Evolutionary conservation across 1,284 basidiomycete genomes (phyloP), one percentile per base, ranked within the genome.

Genomic region (Mycocalia duriaeana): DNA sequence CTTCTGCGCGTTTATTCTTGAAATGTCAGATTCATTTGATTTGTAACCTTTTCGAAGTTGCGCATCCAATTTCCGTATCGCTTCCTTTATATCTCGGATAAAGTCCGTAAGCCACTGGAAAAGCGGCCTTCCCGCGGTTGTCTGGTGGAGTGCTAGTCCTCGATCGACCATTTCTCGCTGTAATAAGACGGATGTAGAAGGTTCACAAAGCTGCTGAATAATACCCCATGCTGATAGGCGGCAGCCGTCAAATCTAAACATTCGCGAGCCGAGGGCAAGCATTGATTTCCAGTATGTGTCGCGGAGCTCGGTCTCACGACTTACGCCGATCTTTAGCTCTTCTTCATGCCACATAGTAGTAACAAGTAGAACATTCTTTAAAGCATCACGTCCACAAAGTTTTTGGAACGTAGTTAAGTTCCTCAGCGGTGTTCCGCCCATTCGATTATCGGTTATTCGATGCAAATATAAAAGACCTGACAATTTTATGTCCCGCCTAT

Each of bases 381-480:
- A 28, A 19, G 48, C 47, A 20, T 36, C 40, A 7, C 54, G 38
- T 3, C 57, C 57, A 26, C 57, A 57, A 11, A 57, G 35, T 2
- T 51, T 46, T 24, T 47, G 43, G 25, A 59, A 56, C 26, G 53
- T 50, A 4, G 44, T 28, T 13, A 57, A 44, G 25, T 55, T 51
- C 35, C 42, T 48, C 5, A 36, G 28, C 5, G 54, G 39, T 19
- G 50, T 47, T 28, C 51, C 52, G 2, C 34, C 20, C 45, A 58
- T 54, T 14, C 57, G 50, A 35, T 52, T 50, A 24, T 51, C 48
- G 7, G 57, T 47, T 8, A 58, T 58, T 6, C 51, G 48, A 43
- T 57, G 55, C 11, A 58, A 35, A 37, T 50, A 58, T 8, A 58
- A 31, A 19, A 57, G 31, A 16, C 57, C 57, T 4, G 52, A n/a